These are phyloP conservation scores for Ligustrum vulgare DNA, from an alignment of 257 asterid genomes.

Conservation along the genomic window DNA sequence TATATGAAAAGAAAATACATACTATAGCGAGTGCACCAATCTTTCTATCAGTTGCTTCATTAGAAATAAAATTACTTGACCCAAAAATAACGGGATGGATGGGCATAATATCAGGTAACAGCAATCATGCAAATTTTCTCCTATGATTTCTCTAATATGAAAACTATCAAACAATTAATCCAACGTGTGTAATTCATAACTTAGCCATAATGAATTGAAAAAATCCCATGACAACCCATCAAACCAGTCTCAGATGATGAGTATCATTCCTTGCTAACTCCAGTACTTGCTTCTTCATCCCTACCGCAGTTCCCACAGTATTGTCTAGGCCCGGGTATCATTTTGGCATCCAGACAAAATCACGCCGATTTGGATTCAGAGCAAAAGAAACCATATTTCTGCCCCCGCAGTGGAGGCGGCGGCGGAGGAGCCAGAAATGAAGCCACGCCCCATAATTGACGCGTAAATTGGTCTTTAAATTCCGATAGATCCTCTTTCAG, in stretches of 20 bases:
- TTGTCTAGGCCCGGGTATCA: background rate
- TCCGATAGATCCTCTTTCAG: slow-evolving; percentile 89
- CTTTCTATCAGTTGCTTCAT: background rate
- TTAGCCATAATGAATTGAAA: background rate
- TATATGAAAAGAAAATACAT: background rate
- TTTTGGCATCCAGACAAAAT: background rate
- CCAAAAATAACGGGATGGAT: background rate
- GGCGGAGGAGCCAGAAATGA: slow-evolving; percentile 93
- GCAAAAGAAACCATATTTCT: slow-evolving; percentile 19
- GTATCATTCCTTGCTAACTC: background rate
- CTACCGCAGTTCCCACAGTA: background rate
- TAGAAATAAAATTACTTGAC: background rate
- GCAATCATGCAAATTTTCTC: background rate
- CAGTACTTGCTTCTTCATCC: background rate
- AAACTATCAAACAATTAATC: background rate
- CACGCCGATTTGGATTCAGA: slow-evolving; percentile 18
- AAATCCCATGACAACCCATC: background rate
- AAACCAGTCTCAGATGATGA: background rate
- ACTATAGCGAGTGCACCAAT: background rate
- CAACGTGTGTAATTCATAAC: background rate
- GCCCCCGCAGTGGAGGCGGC: slow-evolving; percentile 40
- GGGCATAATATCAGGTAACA: background rate
- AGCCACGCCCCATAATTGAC: slow-evolving; percentile 95
- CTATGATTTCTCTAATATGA: background rate
- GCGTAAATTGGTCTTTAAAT: slow-evolving; percentile 67